A percentile compares a stretch with the other conserved stretches of the same genome.
phyloP scores from a whole-genome alignment of 2,329 filamentous ascomycete species.

The Hymenoscyphus salicellus region DNA sequence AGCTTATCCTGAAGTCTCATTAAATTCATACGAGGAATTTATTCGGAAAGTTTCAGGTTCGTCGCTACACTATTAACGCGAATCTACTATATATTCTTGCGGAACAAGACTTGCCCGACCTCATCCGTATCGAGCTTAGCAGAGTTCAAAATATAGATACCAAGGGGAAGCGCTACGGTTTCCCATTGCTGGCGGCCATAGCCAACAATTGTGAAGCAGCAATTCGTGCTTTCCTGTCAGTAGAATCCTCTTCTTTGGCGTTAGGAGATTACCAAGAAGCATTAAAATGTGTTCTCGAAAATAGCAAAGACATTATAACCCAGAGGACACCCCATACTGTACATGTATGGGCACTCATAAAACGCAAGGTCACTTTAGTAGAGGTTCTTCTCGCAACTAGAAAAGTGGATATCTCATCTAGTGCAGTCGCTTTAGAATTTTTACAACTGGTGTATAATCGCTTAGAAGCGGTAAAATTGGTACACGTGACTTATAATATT shows the following conservation, averaged over 20 bases:
- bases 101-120: slow-evolving; percentile 29
- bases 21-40: slow-evolving; percentile 38
- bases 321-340: slow-evolving; percentile 14
- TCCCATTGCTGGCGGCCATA: slow-evolving; percentile 39
- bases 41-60: slow-evolving; percentile 31
- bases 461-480: too few species aligned
- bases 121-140: slow-evolving; percentile 32
- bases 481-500: too few species aligned
- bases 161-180: slow-evolving; percentile 35
- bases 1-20: slow-evolving; percentile 1
- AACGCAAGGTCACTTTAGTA: not conserved
- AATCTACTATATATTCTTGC: slow-evolving; percentile 40
- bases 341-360: slow-evolving; percentile 25
- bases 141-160: slow-evolving; percentile 24
- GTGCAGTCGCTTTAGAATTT: too few species aligned
- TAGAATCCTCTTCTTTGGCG: slow-evolving; percentile 9
- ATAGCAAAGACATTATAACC: slow-evolving; percentile 6
- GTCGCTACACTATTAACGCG: slow-evolving; percentile 29
- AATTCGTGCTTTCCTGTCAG: slow-evolving; percentile 15
- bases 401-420: too few species aligned
- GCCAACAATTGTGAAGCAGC: slow-evolving; percentile 28
- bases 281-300: not conserved
- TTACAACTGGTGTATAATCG: too few species aligned
- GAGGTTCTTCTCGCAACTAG: too few species aligned
- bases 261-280: slow-evolving; percentile 7